phyloP scores from a whole-genome alignment of 495 filamentous ascomycete genomes.

The Xylaria castorea region DNA sequence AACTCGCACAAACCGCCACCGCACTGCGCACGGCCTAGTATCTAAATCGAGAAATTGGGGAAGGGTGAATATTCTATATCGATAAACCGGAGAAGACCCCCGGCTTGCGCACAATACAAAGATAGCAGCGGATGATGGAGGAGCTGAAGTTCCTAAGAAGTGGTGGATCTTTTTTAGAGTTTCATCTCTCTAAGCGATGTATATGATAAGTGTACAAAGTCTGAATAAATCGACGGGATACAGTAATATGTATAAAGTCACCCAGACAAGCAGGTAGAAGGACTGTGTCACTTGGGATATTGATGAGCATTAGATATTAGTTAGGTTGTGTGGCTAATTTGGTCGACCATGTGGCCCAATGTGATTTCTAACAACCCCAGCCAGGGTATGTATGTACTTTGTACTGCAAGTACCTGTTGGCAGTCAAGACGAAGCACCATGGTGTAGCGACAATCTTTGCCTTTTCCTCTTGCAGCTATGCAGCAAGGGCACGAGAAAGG shows the following conservation, averaged over 20 bases:
- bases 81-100: conserved; percentile 6
- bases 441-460: conserved; percentile 48
- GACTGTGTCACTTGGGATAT: conserved; percentile 37
- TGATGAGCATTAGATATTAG: conserved; percentile 40
- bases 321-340: conserved; percentile 49
- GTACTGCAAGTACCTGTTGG: conserved; percentile 27
- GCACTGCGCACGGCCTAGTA: conserved; percentile 7
- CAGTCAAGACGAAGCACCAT: conserved; percentile 38
- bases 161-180: conserved; percentile 13
- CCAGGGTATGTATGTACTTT: conserved; percentile 42
- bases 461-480: conserved; percentile 43
- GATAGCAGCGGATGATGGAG: neutral
- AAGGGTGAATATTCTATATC: neutral
- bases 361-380: conserved; percentile 44
- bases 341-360: conserved; percentile 46
- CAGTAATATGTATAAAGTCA: conserved; percentile 21
- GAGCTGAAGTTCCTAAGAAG: conserved; percentile 4
- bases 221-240: conserved; percentile 16
- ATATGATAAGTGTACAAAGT: conserved; percentile 13
- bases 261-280: conserved; percentile 31
- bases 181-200: conserved; percentile 13
- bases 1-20: neutral
- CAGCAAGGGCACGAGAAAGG: conserved; percentile 43
- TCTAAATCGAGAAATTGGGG: neutral
- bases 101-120: neutral